These are phyloP conservation scores for Debaryomyces subglobosus DNA, from an alignment of 1,139 yeast species.

Conservation along the genomic window DNA sequence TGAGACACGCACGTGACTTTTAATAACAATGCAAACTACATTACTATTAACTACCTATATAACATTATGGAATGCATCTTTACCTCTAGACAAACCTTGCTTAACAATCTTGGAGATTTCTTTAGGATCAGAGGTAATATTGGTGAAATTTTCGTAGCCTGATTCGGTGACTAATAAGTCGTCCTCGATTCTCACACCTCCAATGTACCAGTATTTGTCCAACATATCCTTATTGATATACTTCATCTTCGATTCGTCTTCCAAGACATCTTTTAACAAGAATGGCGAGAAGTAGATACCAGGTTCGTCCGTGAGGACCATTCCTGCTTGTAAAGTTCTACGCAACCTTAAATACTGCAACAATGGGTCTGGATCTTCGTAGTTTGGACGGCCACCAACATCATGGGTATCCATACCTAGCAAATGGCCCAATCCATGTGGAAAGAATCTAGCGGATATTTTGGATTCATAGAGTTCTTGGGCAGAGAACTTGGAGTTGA, in stretches of 20 bases:
- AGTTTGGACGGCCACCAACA: constrained; percentile 86
- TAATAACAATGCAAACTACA: background rate
- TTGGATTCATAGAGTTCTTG: constrained; percentile 72
- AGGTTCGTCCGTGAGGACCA: constrained; percentile 95
- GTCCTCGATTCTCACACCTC: constrained; percentile 97
- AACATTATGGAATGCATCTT: constrained; percentile 64
- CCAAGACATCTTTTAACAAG: constrained; percentile 65
- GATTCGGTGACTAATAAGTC: constrained; percentile 75
- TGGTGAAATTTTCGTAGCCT: constrained; percentile 82
- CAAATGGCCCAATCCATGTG: constrained; percentile 94
- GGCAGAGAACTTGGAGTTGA: constrained; percentile 58
- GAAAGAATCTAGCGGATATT: constrained; percentile 79
- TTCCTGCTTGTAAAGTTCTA: constrained; percentile 67
- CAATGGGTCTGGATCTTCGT: constrained; percentile 77
- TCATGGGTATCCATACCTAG: constrained; percentile 97
- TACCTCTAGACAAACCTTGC: constrained; percentile 63
- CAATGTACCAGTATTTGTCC: constrained; percentile 80
- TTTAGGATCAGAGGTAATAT: constrained; percentile 79
- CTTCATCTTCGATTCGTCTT: constrained; percentile 57
- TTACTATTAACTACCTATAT: constrained; percentile 28
- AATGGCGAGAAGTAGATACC: constrained; percentile 90
- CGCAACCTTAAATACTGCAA: constrained; percentile 79
- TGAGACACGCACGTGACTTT: constrained; percentile 4
- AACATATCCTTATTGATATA: constrained; percentile 68
- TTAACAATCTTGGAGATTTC: constrained; percentile 79